phyloP scores from a whole-genome alignment of 306 rosid species.

The Citrullus colocynthis region DNA sequence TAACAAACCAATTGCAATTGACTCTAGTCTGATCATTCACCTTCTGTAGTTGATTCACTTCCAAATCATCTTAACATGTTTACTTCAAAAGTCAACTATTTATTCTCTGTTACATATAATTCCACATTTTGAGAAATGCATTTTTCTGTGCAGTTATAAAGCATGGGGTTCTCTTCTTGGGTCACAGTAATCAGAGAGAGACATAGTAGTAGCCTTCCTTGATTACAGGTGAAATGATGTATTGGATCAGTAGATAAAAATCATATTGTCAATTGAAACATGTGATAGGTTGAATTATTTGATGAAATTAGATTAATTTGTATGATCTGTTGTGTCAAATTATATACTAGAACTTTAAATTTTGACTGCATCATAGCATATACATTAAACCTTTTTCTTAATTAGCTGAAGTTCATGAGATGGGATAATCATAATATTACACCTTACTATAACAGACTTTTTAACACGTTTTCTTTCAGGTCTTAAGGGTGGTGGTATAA shows the following conservation, averaged over 20 bases:
- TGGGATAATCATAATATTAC: background rate
- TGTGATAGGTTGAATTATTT: background rate
- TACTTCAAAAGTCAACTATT: background rate
- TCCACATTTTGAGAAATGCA: background rate
- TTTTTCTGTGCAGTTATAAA: conserved; percentile 51
- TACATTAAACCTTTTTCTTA: background rate
- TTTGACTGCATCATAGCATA: background rate
- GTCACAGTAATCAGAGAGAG: conserved; percentile 76
- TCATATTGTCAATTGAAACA: background rate
- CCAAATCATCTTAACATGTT: background rate
- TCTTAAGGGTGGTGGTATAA: background rate
- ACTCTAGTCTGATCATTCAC: background rate
- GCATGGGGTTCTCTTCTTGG: conserved; percentile 98
- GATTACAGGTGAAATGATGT: conserved; percentile 61
- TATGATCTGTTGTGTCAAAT: background rate
- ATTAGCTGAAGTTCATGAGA: background rate
- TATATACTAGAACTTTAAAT: background rate
- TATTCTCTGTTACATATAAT: background rate
- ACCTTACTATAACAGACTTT: background rate
- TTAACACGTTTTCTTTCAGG: background rate
- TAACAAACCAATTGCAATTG: background rate
- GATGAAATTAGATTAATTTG: background rate
- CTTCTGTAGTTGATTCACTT: background rate
- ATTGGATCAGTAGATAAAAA: background rate
- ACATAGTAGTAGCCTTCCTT: conserved; percentile 84